Conservation (phyloP, 352 stramenopile genomes). For the Phytophthora citrophthora region DNA sequence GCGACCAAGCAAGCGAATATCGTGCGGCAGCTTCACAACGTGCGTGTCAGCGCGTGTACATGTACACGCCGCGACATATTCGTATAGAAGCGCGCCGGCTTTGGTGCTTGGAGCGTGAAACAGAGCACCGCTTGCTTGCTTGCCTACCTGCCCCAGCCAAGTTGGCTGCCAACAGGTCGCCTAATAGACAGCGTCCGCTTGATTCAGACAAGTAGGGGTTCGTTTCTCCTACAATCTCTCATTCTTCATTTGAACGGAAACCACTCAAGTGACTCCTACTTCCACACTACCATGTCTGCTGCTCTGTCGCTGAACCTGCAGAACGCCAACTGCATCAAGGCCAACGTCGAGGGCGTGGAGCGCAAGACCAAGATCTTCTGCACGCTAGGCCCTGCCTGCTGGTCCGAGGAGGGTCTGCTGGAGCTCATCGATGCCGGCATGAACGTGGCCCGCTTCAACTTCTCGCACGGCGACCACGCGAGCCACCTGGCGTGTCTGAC, state of each 20-base stretch:
- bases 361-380: conserved; percentile 93
- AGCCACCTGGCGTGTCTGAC: conserved; percentile 76
- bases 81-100: too few relatives aligned
- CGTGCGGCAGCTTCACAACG: too few relatives aligned
- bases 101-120: too few relatives aligned
- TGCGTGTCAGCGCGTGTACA: too few relatives aligned
- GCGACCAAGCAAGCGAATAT: too few relatives aligned
- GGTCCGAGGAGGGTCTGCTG: conserved; percentile 94
- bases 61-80: too few relatives aligned
- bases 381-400: conserved; percentile 91
- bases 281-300: conserved; percentile 18
- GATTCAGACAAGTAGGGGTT: neutral
- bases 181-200: too few relatives aligned
- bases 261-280: conserved; percentile 15
- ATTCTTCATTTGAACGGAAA: conserved; percentile 31
- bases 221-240: neutral
- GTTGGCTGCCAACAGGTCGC: too few relatives aligned
- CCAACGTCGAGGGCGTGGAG: conserved; percentile 28
- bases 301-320: conserved; percentile 24
- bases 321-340: conserved; percentile 30
- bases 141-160: too few relatives aligned
- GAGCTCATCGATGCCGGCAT: conserved; percentile 92
- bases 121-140: too few relatives aligned
- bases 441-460: conserved; percentile 98
- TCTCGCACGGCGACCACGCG: conserved; percentile 97